Evolutionary conservation across 495 filamentous ascomycete genomes (phyloP).

Genomic region (Tuber aestivum): DNA sequence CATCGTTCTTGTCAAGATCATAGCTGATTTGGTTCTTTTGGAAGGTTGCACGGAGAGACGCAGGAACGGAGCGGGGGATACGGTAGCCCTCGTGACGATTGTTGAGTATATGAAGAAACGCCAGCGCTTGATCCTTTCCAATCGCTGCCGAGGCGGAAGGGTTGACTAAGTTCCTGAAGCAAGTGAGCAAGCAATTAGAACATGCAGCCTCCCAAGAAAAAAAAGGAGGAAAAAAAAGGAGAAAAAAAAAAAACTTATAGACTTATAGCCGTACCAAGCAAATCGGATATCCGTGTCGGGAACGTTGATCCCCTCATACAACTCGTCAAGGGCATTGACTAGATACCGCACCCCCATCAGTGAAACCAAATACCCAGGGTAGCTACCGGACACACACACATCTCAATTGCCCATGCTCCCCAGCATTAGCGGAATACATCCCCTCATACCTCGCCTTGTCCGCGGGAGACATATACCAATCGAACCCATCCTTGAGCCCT

Average conservation of each 20-base stretch:
- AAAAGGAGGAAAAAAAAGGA: too few relatives aligned
- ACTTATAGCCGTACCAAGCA: constrained; percentile 56
- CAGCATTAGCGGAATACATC: constrained; percentile 85
- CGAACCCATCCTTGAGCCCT: constrained; percentile 90
- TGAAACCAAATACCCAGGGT: background rate
- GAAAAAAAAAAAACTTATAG: too few relatives aligned
- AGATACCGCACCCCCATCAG: constrained; percentile 15
- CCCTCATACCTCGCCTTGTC: constrained; percentile 92
- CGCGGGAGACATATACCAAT: constrained; percentile 95
- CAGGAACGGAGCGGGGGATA: constrained; percentile 86
- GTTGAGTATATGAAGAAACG: constrained; percentile 93
- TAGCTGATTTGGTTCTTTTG: constrained; percentile 94
- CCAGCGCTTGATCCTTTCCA: constrained; percentile 88
- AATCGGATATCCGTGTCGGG: constrained; percentile 90
- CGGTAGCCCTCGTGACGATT: constrained; percentile 90
- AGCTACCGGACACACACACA: constrained; percentile 48
- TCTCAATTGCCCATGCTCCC: constrained; percentile 73
- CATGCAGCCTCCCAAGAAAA: background rate
- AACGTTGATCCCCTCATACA: constrained; percentile 88
- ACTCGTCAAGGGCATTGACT: constrained; percentile 73
- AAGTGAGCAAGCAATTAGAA: background rate
- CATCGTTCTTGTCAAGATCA: constrained; percentile 64
- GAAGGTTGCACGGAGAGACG: constrained; percentile 82
- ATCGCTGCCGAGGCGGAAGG: constrained; percentile 70
- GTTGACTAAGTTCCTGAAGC: constrained; percentile 70